These are phyloP conservation scores for Craterostigma plantagineum DNA, from an alignment of 257 asterid genomes.

Conservation along the genomic window DNA sequence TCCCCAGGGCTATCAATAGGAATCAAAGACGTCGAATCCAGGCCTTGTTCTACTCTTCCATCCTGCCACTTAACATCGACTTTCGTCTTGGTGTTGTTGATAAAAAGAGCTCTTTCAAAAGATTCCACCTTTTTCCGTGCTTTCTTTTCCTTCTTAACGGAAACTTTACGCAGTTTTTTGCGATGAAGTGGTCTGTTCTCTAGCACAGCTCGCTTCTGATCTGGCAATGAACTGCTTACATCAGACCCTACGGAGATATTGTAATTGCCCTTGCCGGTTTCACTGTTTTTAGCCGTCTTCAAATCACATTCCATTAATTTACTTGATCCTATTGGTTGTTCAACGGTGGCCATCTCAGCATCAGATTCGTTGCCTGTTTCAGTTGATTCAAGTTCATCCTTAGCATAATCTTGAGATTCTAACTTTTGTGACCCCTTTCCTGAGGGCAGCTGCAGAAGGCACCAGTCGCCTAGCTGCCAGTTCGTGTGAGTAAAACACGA, in stretches of 20 bases:
- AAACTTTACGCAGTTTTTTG: conserved; percentile 75
- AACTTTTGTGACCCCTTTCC: conserved; percentile 25
- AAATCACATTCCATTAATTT: conserved; percentile 20
- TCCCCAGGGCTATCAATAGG: conserved; percentile 94
- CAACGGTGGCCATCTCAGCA: conserved; percentile 27
- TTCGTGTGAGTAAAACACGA: conserved; percentile 85
- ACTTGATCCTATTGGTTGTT: conserved; percentile 24
- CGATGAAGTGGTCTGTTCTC: conserved; percentile 70
- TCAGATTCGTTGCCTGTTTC: conserved; percentile 56
- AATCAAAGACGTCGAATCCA: conserved; percentile 60
- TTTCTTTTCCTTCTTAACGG: conserved; percentile 68
- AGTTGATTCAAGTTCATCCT: conserved; percentile 46
- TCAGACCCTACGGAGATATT: conserved; percentile 23
- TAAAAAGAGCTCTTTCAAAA: conserved; percentile 69
- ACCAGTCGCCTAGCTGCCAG: conserved; percentile 99
- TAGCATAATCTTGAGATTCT: conserved; percentile 27
- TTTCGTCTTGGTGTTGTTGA: conserved; percentile 50
- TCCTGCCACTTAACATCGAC: conserved; percentile 94
- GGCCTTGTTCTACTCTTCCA: conserved; percentile 43
- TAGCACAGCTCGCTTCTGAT: conserved; percentile 30
- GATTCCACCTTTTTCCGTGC: conserved; percentile 64
- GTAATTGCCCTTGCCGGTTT: conserved; percentile 16
- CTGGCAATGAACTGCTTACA: conserved; percentile 25
- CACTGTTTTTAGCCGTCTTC: conserved; percentile 19
- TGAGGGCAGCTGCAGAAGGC: conserved; percentile 43